These are phyloP conservation scores for Magnolia officinalis DNA, from an alignment of 164 flowering plant species.

Conservation along the genomic window DNA sequence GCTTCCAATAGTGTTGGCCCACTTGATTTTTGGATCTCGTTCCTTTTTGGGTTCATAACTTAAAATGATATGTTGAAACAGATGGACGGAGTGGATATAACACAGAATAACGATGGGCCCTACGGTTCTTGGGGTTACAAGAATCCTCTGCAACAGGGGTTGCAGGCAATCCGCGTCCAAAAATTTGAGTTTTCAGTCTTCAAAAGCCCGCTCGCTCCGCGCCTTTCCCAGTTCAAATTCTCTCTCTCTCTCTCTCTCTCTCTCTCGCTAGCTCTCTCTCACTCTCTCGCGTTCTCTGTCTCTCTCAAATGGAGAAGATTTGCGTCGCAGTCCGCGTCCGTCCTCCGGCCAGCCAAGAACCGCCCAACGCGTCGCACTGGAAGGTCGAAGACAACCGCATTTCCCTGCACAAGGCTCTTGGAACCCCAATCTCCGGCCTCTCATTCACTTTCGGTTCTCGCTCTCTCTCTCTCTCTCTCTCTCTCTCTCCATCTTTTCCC, in stretches of 20 bases:
- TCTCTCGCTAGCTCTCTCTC: background rate
- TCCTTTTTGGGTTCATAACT: too few species aligned
- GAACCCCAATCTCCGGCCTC: slow-evolving; percentile 44
- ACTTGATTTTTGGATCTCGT: too few species aligned
- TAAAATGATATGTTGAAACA: too few species aligned
- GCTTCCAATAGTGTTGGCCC: too few species aligned
- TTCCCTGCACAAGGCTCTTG: slow-evolving; percentile 39
- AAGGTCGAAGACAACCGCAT: slow-evolving; percentile 73
- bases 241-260: background rate
- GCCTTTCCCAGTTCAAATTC: background rate
- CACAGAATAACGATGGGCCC: too few species aligned
- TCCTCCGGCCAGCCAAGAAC: slow-evolving; percentile 10
- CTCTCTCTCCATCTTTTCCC: background rate
- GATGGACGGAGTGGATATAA: too few species aligned
- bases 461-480: background rate
- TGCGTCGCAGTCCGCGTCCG: slow-evolving; percentile 23
- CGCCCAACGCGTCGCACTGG: slow-evolving; percentile 42
- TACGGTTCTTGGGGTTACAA: too few species aligned
- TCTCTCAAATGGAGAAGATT: slow-evolving; percentile 15
- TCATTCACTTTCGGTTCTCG: slow-evolving; percentile 71
- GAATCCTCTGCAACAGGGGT: too few species aligned
- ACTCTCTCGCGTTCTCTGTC: background rate
- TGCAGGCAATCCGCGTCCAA: too few species aligned
- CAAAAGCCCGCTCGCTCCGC: background rate
- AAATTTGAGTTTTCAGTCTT: too few species aligned